Evolutionary conservation across 2,329 filamentous ascomycete genomes (phyloP).

Genomic region (Gaeumannomyces tritici): DNA sequence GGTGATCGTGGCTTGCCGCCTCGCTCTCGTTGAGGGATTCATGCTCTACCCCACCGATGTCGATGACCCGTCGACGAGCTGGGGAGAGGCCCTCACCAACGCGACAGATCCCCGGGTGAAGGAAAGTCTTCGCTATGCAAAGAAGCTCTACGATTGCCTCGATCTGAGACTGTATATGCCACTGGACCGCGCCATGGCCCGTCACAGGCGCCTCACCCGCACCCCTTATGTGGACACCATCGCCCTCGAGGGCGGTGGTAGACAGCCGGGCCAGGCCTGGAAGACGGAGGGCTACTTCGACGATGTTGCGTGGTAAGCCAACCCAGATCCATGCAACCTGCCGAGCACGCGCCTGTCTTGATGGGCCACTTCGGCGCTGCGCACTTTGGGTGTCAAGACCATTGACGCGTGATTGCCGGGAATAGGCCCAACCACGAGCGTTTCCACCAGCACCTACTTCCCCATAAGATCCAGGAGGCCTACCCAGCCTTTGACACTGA

Average conservation of each 20-base stretch:
- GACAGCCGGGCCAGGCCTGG: slow-evolving; percentile 15
- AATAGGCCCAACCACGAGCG: slow-evolving; percentile 6
- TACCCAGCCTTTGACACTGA: neutral
- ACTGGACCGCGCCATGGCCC: slow-evolving; percentile 6
- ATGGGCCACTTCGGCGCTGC: neutral
- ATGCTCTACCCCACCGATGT: neutral
- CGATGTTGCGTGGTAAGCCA: slow-evolving; percentile 8
- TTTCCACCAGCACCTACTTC: slow-evolving; percentile 8
- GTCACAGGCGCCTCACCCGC: slow-evolving; percentile 8
- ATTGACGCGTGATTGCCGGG: neutral
- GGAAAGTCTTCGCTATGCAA: neutral
- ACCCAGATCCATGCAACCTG: too few species aligned
- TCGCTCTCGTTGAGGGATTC: neutral
- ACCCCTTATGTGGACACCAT: slow-evolving; percentile 9
- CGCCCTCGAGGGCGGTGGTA: slow-evolving; percentile 4
- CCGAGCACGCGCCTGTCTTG: too few species aligned
- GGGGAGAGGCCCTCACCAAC: neutral
- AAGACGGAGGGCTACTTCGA: slow-evolving; percentile 19
- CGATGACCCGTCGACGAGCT: neutral
- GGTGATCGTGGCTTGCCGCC: neutral
- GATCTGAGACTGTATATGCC: slow-evolving; percentile 14
- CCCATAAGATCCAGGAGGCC: neutral
- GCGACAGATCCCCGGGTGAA: neutral
- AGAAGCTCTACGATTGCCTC: slow-evolving; percentile 2
- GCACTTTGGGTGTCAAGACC: neutral